These are phyloP conservation scores for Metschnikowia arizonensis DNA, from an alignment of 805 yeast genomes.

Conservation along the genomic window DNA sequence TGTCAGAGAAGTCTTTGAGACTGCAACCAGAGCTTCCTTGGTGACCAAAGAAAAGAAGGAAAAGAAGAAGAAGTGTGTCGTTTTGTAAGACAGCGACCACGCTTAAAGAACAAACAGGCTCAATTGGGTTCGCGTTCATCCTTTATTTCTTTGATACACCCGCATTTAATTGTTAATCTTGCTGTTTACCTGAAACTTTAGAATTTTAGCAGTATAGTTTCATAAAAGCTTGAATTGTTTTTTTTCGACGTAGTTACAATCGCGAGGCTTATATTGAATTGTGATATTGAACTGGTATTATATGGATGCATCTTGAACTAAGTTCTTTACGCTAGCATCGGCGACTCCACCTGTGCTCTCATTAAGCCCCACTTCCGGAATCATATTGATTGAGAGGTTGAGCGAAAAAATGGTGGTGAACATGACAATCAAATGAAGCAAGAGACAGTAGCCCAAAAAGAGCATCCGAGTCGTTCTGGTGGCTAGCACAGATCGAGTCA, in stretches of 20 bases:
- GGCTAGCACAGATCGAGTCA: slow-evolving; percentile 71
- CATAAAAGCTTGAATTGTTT: slow-evolving; percentile 4
- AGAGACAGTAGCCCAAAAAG: slow-evolving; percentile 68
- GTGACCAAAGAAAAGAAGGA: slow-evolving; percentile 28
- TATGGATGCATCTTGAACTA: slow-evolving; percentile 7
- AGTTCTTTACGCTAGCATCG: slow-evolving; percentile 6
- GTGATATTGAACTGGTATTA: not conserved
- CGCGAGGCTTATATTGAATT: not conserved
- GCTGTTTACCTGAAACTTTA: slow-evolving; percentile 10
- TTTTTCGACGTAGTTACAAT: not conserved
- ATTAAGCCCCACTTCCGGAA: slow-evolving; percentile 44
- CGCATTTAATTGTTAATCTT: slow-evolving; percentile 18
- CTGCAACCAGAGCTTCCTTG: slow-evolving; percentile 30
- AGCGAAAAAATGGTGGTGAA: slow-evolving; percentile 54
- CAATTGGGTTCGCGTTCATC: slow-evolving; percentile 1
- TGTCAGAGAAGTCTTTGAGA: slow-evolving; percentile 29
- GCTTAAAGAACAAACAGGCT: slow-evolving; percentile 1
- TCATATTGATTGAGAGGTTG: slow-evolving; percentile 40
- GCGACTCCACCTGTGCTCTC: slow-evolving; percentile 41
- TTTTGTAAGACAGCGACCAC: slow-evolving; percentile 18
- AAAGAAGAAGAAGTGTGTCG: slow-evolving; percentile 30
- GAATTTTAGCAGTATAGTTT: not conserved
- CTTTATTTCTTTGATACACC: slow-evolving; percentile 14
- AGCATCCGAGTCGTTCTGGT: slow-evolving; percentile 68
- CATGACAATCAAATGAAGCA: slow-evolving; percentile 72